Conservation (phyloP, 371 early-diverging fungal genomes). For the Umbelopsis sp. region DNA sequence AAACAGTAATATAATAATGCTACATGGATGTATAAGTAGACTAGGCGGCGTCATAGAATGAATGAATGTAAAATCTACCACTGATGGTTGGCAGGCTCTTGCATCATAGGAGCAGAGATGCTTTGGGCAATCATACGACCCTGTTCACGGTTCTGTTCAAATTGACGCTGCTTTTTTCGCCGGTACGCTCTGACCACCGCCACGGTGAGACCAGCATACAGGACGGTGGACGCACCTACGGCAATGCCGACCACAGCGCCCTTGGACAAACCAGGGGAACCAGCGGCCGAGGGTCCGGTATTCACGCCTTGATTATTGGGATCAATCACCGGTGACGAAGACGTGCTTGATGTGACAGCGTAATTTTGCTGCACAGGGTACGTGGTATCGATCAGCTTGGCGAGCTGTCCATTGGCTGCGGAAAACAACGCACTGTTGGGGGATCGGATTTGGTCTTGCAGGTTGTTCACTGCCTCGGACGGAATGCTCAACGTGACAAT, state of each 20-base stretch:
- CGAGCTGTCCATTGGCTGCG: slow-evolving; percentile 41
- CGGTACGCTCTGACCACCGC: slow-evolving; percentile 39
- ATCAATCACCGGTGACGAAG: slow-evolving; percentile 2
- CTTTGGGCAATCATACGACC: slow-evolving; percentile 45
- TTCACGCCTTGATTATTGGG: neutral
- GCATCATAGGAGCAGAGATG: slow-evolving; percentile 35
- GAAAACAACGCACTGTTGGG: slow-evolving; percentile 40
- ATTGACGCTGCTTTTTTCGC: slow-evolving; percentile 29
- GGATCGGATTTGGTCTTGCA: slow-evolving; percentile 29
- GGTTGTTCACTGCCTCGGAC: slow-evolving; percentile 20
- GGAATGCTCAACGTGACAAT: slow-evolving; percentile 51
- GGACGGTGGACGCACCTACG: slow-evolving; percentile 42
- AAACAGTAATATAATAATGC: neutral
- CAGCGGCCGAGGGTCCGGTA: neutral
- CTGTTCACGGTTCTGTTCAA: slow-evolving; percentile 37
- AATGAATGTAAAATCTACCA: neutral
- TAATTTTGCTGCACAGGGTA: slow-evolving; percentile 30
- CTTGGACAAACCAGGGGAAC: slow-evolving; percentile 32
- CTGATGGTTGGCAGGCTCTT: neutral
- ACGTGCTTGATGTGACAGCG: neutral
- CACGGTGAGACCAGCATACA: slow-evolving; percentile 49
- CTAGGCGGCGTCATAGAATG: neutral
- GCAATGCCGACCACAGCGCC: slow-evolving; percentile 48
- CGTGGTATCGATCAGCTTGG: slow-evolving; percentile 36
- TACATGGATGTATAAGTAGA: neutral